These are phyloP conservation scores for Podochytrium sp. DNA, from an alignment of 192 early-diverging fungal species.

Conservation along the genomic window DNA sequence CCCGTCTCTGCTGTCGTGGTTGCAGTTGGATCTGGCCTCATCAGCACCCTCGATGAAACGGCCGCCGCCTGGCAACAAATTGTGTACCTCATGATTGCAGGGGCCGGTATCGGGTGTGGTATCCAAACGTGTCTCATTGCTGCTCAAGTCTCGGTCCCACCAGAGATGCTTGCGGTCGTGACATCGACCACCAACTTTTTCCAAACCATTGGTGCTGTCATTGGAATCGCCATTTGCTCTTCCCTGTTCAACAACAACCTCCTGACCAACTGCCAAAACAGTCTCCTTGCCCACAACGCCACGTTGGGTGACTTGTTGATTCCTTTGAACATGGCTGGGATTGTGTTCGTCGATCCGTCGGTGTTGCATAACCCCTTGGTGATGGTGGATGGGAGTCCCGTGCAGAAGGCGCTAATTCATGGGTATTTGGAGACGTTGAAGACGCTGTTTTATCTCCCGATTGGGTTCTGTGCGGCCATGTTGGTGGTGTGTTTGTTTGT, in stretches of 20 bases:
- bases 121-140: slow-evolving; percentile 74
- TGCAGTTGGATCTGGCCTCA: slow-evolving; percentile 57
- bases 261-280: neutral
- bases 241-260: slow-evolving; percentile 68
- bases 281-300: slow-evolving; percentile 1
- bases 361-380: slow-evolving; percentile 11
- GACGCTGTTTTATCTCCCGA: slow-evolving; percentile 29
- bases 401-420: slow-evolving; percentile 32
- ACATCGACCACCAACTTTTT: slow-evolving; percentile 56
- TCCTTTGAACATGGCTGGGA: neutral
- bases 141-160: slow-evolving; percentile 67
- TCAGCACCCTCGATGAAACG: slow-evolving; percentile 57
- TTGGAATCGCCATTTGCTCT: slow-evolving; percentile 65
- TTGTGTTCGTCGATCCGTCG: slow-evolving; percentile 11
- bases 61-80: slow-evolving; percentile 59
- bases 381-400: neutral
- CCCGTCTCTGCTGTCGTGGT: slow-evolving; percentile 53
- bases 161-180: slow-evolving; percentile 66
- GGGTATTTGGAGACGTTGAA: slow-evolving; percentile 32
- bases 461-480: slow-evolving; percentile 33
- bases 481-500: slow-evolving; percentile 28
- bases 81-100: slow-evolving; percentile 65
- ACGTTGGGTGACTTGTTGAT: neutral
- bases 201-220: slow-evolving; percentile 61
- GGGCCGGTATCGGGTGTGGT: slow-evolving; percentile 68